These are phyloP conservation scores for Aureobasidium uvarum DNA, from an alignment of 2,329 filamentous ascomycete genomes.

Conservation along the genomic window DNA sequence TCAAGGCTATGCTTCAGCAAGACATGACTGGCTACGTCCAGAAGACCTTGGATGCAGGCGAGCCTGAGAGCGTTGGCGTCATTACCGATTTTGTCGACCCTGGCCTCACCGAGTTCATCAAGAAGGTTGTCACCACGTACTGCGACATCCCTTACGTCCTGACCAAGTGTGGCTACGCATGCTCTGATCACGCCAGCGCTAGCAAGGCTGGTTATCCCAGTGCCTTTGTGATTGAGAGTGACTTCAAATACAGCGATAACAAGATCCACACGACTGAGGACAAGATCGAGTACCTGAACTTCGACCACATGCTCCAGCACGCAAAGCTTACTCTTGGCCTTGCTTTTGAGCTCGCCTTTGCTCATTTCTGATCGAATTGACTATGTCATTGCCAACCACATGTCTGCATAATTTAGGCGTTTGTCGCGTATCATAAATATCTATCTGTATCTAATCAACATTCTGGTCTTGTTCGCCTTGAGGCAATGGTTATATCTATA, in stretches of 20 bases:
- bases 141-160: slow-evolving; percentile 83
- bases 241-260: slow-evolving; percentile 62
- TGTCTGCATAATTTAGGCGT: slow-evolving; percentile 1
- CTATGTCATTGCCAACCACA: not conserved
- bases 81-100: slow-evolving; percentile 89
- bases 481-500: not conserved
- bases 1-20: slow-evolving; percentile 97
- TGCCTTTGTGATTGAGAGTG: slow-evolving; percentile 73
- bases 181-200: slow-evolving; percentile 71
- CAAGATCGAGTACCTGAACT: slow-evolving; percentile 68
- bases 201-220: slow-evolving; percentile 72
- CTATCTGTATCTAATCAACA: not conserved
- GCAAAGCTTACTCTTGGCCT: slow-evolving; percentile 79
- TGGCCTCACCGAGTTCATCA: slow-evolving; percentile 83
- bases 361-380: slow-evolving; percentile 36
- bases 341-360: slow-evolving; percentile 79
- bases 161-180: slow-evolving; percentile 87
- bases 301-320: slow-evolving; percentile 91
- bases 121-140: slow-evolving; percentile 81
- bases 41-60: slow-evolving; percentile 76
- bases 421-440: not conserved
- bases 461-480: not conserved
- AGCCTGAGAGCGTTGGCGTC: slow-evolving; percentile 82
- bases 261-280: slow-evolving; percentile 71
- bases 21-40: slow-evolving; percentile 94